Evolutionary conservation across 495 filamentous ascomycete species (phyloP).

Genomic region (Rhypophila decipiens): DNA sequence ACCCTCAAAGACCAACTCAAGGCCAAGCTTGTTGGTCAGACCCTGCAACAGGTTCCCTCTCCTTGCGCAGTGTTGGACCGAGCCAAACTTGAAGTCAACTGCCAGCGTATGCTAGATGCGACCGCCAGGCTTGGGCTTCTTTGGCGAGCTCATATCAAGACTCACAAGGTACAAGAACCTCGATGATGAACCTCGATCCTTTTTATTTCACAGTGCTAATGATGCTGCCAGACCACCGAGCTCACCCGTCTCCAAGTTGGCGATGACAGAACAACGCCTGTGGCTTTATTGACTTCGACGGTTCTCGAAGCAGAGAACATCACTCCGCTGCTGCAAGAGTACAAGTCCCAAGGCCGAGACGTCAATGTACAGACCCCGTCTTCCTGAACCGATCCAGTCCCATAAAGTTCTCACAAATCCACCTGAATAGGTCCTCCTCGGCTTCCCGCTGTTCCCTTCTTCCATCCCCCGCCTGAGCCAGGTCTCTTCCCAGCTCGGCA

Average conservation of each 20-base stretch:
- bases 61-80: slow-evolving; percentile 67
- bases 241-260: slow-evolving; percentile 71
- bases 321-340: slow-evolving; percentile 53
- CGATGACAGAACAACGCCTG: slow-evolving; percentile 36
- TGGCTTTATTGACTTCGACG: slow-evolving; percentile 73
- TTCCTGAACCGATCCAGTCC: not conserved
- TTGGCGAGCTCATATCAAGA: slow-evolving; percentile 81
- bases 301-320: slow-evolving; percentile 68
- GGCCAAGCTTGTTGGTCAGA: slow-evolving; percentile 54
- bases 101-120: slow-evolving; percentile 64
- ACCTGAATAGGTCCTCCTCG: slow-evolving; percentile 59
- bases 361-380: slow-evolving; percentile 49
- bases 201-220: not conserved
- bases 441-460: slow-evolving; percentile 64
- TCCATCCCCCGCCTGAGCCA: slow-evolving; percentile 49
- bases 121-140: slow-evolving; percentile 51
- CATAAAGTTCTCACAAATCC: not conserved
- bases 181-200: not conserved
- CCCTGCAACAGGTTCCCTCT: slow-evolving; percentile 48
- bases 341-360: slow-evolving; percentile 39
- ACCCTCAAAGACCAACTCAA: slow-evolving; percentile 36
- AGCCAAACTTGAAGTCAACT: slow-evolving; percentile 62
- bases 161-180: slow-evolving; percentile 62
- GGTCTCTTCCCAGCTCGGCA: slow-evolving; percentile 44
- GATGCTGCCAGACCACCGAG: slow-evolving; percentile 48